Conservation (phyloP, 1,284 basidiomycete species). For the Cystobasidium pallidum region DNA sequence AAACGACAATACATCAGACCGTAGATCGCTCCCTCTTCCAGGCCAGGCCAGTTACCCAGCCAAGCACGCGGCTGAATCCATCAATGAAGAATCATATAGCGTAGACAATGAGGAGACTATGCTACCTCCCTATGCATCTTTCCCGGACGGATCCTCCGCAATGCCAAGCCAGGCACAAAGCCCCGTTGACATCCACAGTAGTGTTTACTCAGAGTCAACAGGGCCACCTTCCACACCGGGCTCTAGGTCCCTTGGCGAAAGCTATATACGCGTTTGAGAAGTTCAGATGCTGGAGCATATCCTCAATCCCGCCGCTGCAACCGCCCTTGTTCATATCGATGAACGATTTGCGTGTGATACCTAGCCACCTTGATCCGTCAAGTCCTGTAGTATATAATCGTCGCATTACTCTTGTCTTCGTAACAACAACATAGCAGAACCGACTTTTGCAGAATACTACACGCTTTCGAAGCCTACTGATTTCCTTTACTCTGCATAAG, state of each 20-base stretch:
- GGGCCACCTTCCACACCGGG: neutral
- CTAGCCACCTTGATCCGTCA: neutral
- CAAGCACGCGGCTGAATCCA: neutral
- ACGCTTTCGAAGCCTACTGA: neutral
- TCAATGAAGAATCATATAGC: neutral
- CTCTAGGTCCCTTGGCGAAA: conserved; percentile 16
- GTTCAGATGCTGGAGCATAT: too few species aligned
- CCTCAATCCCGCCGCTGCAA: too few species aligned
- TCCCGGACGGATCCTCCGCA: conserved; percentile 10
- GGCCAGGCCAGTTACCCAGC: neutral
- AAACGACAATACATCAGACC: neutral
- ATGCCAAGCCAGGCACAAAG: neutral
- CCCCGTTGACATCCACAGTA: neutral
- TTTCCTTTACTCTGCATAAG: conserved; percentile 38
- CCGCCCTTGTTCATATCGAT: neutral
- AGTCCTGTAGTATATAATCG: neutral
- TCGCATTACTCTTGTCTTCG: conserved; percentile 6
- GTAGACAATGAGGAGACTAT: conserved; percentile 23
- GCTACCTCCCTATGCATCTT: conserved; percentile 34
- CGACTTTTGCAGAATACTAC: neutral
- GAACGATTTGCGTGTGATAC: neutral
- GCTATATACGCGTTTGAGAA: conserved; percentile 24
- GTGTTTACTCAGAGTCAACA: neutral
- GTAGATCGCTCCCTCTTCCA: conserved; percentile 33
- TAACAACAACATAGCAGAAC: conserved; percentile 21